Base-by-base conservation (phyloP, 768 basidiomycete species). In the Pulveroboletus sp. region DNA sequence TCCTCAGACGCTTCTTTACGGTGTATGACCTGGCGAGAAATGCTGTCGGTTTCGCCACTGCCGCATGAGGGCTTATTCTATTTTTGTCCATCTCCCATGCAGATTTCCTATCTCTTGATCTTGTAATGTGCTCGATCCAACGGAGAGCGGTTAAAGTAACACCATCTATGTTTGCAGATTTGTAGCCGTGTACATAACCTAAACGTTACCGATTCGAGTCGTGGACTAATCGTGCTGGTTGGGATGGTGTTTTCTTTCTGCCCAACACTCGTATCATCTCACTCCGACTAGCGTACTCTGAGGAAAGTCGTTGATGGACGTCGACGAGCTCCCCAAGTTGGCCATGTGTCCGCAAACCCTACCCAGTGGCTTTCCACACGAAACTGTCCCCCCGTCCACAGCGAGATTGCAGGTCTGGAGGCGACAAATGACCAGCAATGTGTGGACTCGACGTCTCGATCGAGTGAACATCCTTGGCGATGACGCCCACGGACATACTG, bases 1-100 rank as follows among this genome's bases (percentile, higher is more conserved):
- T 95, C 82, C 82, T 96, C 47, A 86, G 94, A 69, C 89, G 84
- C 64, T 93, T 86, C 69, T 89, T 77, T 71, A 90, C 89, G n/a
- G 87, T 93, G n/a, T 93, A 91, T 60, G 89, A 93, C 61, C 76
- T 86, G 24, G 84, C 76, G 31, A 74, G 71, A 55, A 58, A 92
- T 67, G 91, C 91, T 36, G 87, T 95, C 54, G 93, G 91, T 38
- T 93, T 94, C 58, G 93, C 92, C 21, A 50, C 50, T n/a, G 60
- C 75, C 17, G 57, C 46, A n/a, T 76, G 54, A 71, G 47, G 28
- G n/a, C 33, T 15, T 45, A 11, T 39, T 43, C 27, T 32, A 39
- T n/a, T 26, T 31, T 9, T 5, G 2, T 36, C 21, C 37, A 15
- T 15, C 18, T 31, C 11, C 21, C 11, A 8, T 33, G 51, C 38